Conservation (phyloP, 2,329 filamentous ascomycete genomes). For the Alternaria panax region DNA sequence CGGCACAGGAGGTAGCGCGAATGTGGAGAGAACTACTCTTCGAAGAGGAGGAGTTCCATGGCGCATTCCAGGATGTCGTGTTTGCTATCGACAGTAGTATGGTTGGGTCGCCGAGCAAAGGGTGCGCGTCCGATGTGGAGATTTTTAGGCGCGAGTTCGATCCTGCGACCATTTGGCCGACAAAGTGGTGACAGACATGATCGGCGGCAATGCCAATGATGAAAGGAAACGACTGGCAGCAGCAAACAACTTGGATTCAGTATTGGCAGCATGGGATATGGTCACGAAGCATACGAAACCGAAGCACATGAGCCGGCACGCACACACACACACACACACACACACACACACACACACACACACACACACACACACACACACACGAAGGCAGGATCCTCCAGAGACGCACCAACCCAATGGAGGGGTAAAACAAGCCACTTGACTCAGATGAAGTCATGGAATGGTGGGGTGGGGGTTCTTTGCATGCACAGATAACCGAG, state of each 20-base stretch:
- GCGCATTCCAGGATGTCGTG: constrained; percentile 55
- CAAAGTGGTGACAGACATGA: constrained; percentile 29
- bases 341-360: background rate
- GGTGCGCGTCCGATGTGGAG: constrained; percentile 47
- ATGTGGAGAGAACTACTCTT: constrained; percentile 57
- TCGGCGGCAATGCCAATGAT: background rate
- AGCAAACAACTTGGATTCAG: background rate
- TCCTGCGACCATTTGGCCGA: constrained; percentile 50
- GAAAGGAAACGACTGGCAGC: background rate
- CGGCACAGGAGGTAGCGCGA: constrained; percentile 51
- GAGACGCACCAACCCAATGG: constrained; percentile 15
- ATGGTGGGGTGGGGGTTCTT: constrained; percentile 11
- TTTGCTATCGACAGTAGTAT: constrained; percentile 54
- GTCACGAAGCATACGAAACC: background rate
- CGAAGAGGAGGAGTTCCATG: constrained; percentile 54
- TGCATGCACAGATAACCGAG: constrained; percentile 17
- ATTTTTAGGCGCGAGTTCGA: constrained; percentile 52
- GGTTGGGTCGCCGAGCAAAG: constrained; percentile 42
- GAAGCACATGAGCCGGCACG: constrained; percentile 10
- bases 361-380: background rate
- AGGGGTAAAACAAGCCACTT: constrained; percentile 17
- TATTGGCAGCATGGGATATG: constrained; percentile 5
- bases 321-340: constrained; percentile 1
- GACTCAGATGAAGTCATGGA: constrained; percentile 26
- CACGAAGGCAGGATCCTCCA: constrained; percentile 7